phyloP scores from a whole-genome alignment of 2,329 filamentous ascomycete genomes.

The Torrubiellomyces zombiae region DNA sequence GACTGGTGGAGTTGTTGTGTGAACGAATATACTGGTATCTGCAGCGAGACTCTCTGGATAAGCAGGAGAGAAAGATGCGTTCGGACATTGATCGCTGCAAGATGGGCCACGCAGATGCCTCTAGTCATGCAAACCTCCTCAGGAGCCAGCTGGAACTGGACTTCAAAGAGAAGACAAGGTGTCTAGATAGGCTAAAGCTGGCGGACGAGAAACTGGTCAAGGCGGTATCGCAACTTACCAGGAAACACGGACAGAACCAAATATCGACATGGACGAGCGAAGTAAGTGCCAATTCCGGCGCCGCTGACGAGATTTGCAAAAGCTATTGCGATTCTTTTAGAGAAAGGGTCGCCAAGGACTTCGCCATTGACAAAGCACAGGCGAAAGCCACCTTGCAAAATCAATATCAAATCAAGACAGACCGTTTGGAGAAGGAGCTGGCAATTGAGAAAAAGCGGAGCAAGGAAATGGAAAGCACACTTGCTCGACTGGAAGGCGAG shows the following conservation, averaged over 20 bases:
- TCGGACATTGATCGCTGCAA: constrained; percentile 6
- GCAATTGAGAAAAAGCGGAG: constrained; percentile 2
- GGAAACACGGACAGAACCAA: neutral
- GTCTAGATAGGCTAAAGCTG: constrained; percentile 2
- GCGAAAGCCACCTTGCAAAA: neutral
- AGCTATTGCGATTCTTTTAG: constrained; percentile 1
- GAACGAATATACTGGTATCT: constrained; percentile 8
- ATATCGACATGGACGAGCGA: neutral
- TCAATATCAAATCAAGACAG: constrained; percentile 3
- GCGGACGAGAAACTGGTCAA: constrained; percentile 4
- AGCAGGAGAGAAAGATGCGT: constrained; percentile 5
- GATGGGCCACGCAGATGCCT: constrained; percentile 8
- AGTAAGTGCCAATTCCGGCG: neutral
- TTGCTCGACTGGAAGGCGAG: constrained; percentile 8
- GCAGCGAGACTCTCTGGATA: constrained; percentile 6
- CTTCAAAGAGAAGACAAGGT: constrained; percentile 4
- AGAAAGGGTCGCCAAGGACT: neutral
- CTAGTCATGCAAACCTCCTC: constrained; percentile 7
- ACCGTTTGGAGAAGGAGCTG: constrained; percentile 2
- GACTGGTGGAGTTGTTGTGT: constrained; percentile 8
- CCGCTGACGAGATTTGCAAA: neutral
- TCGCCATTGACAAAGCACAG: neutral
- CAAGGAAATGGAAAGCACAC: constrained; percentile 9
- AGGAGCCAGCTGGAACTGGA: constrained; percentile 5
- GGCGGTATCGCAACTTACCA: constrained; percentile 1